Evolutionary conservation across 768 basidiomycete genomes (phyloP).

Genomic region (Pisolithus microcarpus): DNA sequence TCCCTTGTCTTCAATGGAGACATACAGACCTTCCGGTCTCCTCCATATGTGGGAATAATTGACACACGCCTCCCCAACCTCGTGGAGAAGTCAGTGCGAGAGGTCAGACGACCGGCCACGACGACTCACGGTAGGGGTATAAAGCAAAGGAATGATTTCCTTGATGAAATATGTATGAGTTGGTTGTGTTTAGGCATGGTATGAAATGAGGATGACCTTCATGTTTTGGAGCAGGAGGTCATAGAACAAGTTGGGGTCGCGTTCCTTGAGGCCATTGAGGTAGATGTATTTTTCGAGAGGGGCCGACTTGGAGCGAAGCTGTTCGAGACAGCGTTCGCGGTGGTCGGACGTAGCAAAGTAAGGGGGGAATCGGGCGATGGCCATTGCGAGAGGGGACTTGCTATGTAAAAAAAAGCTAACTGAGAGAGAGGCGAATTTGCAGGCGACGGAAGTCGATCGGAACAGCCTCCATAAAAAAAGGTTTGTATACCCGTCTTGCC

Average conservation of each 20-base stretch:
- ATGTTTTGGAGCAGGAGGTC: constrained; percentile 54
- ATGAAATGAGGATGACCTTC: constrained; percentile 28
- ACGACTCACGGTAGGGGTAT: constrained; percentile 59
- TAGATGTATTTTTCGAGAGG: constrained; percentile 67
- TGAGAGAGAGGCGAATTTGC: neutral
- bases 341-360: constrained; percentile 45
- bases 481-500: too few relatives aligned
- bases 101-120: constrained; percentile 6
- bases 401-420: neutral
- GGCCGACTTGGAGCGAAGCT: constrained; percentile 49
- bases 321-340: constrained; percentile 46
- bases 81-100: neutral
- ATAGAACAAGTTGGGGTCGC: constrained; percentile 62
- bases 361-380: constrained; percentile 36
- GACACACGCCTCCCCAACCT: constrained; percentile 67
- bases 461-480: too few relatives aligned
- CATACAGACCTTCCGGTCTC: constrained; percentile 50
- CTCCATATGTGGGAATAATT: constrained; percentile 67
- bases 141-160: constrained; percentile 62
- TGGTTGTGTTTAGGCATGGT: neutral
- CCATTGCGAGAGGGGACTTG: constrained; percentile 19
- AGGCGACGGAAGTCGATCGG: constrained; percentile 1
- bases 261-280: constrained; percentile 54
- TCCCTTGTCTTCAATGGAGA: constrained; percentile 63
- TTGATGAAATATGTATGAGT: constrained; percentile 6